phyloP scores from a whole-genome alignment of 208 protist genomes.

The Acanthamoeba rhysodes region DNA sequence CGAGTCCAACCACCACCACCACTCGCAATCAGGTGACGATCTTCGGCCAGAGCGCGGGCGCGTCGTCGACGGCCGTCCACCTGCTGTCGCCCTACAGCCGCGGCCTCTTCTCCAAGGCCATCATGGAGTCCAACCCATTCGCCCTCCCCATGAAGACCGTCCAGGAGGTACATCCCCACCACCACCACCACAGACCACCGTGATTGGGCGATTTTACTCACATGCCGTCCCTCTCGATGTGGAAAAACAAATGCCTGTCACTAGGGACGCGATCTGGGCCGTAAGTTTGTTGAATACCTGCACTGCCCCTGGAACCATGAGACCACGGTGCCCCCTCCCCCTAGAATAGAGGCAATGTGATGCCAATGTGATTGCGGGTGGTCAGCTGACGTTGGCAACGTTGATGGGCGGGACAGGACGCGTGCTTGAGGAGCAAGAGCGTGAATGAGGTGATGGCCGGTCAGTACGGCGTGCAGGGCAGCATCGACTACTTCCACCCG shows the following conservation, averaged over 20 bases:
- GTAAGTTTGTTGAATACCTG: neutral
- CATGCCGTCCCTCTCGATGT: no score
- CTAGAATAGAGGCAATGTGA: neutral
- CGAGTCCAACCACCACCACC: neutral
- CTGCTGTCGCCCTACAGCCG: slow-evolving; percentile 76
- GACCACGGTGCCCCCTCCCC: neutral
- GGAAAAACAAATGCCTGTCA: no score
- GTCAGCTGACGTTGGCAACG: neutral
- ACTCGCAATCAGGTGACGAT: neutral
- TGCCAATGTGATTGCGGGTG: no score
- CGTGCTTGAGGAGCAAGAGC: neutral
- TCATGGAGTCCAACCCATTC: slow-evolving; percentile 82
- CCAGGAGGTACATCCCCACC: neutral
- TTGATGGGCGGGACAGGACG: neutral
- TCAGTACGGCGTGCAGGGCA: slow-evolving; percentile 25
- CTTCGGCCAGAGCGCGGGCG: slow-evolving; percentile 79
- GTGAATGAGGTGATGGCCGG: slow-evolving; percentile 14
- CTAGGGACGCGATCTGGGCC: neutral
- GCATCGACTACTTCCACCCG: slow-evolving; percentile 37
- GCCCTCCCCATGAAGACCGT: slow-evolving; percentile 76
- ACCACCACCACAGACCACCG: neutral
- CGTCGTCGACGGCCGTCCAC: slow-evolving; percentile 81
- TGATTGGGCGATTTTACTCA: neutral
- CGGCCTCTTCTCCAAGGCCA: slow-evolving; percentile 83
- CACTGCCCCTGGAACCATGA: slow-evolving; percentile 13